Conservation (phyloP, 148 eudicot genomes). For the Polygonum aviculare region DNA sequence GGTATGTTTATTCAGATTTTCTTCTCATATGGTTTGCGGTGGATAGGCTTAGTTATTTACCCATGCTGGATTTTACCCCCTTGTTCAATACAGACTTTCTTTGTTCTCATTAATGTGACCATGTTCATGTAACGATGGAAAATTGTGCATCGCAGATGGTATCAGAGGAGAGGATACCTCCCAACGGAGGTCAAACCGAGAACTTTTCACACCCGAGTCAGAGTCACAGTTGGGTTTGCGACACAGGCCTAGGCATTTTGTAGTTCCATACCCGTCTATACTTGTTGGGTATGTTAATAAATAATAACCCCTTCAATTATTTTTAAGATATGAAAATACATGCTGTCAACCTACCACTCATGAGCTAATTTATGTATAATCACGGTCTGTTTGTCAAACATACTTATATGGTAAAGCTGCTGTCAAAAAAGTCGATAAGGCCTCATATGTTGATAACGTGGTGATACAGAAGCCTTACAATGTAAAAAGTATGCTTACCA, state of each 20-base stretch:
- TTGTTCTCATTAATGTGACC: background rate
- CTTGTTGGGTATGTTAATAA: conserved; percentile 72
- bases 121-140: background rate
- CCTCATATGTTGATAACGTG: background rate
- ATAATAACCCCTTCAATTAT: background rate
- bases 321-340: background rate
- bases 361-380: background rate
- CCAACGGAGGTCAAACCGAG: conserved; percentile 57
- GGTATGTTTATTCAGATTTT: background rate
- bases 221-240: conserved; percentile 57
- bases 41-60: background rate
- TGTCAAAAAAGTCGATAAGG: background rate
- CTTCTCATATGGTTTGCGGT: background rate
- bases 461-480: background rate
- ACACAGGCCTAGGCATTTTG: conserved; percentile 56
- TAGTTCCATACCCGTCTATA: conserved; percentile 68
- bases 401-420: background rate
- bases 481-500: background rate
- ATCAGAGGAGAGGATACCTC: conserved; percentile 52
- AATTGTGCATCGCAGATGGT: conserved; percentile 45
- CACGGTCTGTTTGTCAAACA: background rate
- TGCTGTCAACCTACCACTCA: background rate
- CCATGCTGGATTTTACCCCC: background rate
- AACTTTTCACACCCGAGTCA: conserved; percentile 41
- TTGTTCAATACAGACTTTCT: background rate